A percentile compares a stretch with the other conserved stretches of the same genome.
phyloP scores from a whole-genome alignment of 1,139 yeast species.

The Geotrichum australiense region DNA sequence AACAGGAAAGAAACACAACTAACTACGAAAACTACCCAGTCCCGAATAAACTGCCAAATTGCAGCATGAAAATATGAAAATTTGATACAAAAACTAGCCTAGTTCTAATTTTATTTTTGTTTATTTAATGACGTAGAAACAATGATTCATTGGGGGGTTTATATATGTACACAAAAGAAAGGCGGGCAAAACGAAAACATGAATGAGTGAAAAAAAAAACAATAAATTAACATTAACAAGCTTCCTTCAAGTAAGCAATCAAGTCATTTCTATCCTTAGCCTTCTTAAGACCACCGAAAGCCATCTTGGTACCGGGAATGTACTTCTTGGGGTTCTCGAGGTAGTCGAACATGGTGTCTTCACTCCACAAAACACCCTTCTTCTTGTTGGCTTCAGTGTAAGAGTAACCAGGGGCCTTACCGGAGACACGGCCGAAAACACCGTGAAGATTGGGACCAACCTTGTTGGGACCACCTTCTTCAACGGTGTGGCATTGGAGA shows the following conservation, averaged over 20 bases:
- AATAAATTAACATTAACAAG: too few species aligned
- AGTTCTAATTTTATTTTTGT: too few species aligned
- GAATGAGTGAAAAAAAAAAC: too few species aligned
- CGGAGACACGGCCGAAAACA: constrained; percentile 85
- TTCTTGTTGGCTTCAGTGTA: constrained; percentile 98
- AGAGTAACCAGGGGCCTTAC: constrained; percentile 86
- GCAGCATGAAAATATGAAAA: too few species aligned
- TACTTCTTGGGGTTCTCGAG: constrained; percentile 99
- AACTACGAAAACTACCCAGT: too few species aligned
- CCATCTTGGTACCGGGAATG: constrained; percentile 99
- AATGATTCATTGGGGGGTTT: too few species aligned
- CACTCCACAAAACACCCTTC: constrained; percentile 85
- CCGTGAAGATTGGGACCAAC: constrained; percentile 99
- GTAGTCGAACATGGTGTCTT: constrained; percentile 88
- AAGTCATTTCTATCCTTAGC: constrained; percentile 97
- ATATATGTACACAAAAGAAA: too few species aligned
- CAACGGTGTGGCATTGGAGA: constrained; percentile 97
- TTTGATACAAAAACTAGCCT: too few species aligned
- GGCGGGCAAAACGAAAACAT: too few species aligned
- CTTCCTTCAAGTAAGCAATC: constrained; percentile 77
- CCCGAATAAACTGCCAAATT: too few species aligned
- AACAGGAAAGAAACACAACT: too few species aligned
- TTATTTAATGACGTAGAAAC: too few species aligned
- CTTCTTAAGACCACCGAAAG: constrained; percentile 99
- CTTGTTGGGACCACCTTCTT: constrained; percentile 94